Evolutionary conservation across 2,329 filamentous ascomycete genomes (phyloP).

Genomic region (Metarhizium album): DNA sequence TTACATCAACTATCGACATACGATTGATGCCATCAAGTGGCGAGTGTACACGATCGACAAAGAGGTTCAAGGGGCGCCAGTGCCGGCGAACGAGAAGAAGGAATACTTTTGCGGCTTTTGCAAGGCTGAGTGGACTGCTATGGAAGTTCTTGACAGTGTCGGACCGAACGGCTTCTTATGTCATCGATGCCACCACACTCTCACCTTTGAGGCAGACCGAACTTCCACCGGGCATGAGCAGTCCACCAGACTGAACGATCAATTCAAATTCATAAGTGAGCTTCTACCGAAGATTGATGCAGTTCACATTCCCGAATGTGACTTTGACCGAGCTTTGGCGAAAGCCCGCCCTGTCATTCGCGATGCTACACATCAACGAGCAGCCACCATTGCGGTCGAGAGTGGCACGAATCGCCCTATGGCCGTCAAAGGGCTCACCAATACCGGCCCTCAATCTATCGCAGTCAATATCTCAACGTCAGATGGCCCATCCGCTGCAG

Average conservation of each 20-base stretch:
- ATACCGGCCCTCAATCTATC: conserved; percentile 57
- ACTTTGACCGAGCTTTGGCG: conserved; percentile 58
- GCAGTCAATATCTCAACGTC: conserved; percentile 58
- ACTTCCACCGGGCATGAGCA: conserved; percentile 62
- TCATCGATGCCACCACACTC: conserved; percentile 58
- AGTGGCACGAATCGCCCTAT: conserved; percentile 44
- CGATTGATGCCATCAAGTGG: conserved; percentile 95
- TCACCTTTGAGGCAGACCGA: conserved; percentile 56
- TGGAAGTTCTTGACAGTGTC: conserved; percentile 76
- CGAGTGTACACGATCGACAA: conserved; percentile 81
- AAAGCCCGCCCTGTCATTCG: conserved; percentile 54
- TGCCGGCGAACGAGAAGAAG: conserved; percentile 75
- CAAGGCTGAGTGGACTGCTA: conserved; percentile 74
- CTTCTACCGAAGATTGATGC: conserved; percentile 67
- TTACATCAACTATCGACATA: conserved; percentile 89
- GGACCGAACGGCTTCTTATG: conserved; percentile 69
- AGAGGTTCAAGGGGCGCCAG: conserved; percentile 73
- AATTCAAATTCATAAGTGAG: conserved; percentile 69
- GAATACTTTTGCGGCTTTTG: conserved; percentile 81
- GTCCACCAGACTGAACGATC: conserved; percentile 63
- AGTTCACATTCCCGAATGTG: conserved; percentile 62
- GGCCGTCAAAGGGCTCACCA: conserved; percentile 57
- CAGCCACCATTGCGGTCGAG: conserved; percentile 47
- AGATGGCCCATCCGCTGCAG: conserved; percentile 55
- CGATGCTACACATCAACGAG: conserved; percentile 56